Evolutionary conservation across 1,284 basidiomycete species (phyloP), one percentile per base, ranked within the genome.

Genomic region (Irpex sp.): DNA sequence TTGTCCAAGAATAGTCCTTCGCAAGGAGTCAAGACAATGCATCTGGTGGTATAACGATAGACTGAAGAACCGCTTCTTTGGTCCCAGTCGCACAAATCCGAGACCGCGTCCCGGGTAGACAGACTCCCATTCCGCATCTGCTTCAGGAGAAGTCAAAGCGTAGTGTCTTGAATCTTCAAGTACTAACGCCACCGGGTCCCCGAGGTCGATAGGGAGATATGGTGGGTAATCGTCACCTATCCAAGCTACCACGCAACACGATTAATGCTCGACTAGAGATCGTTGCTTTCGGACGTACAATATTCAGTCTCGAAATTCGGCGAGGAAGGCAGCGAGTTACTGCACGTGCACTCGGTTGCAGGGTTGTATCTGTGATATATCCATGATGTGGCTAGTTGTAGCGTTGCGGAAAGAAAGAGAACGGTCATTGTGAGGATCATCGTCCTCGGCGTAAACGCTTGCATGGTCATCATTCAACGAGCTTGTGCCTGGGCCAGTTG

Each of bases 1-100:
- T 60, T 47, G 50, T 43, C 67, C 68, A 37, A 71, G 66, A 50
- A 77, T 69, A 0, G 73, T 74, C 19, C 62, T 60, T 2, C 73
- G 72, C 31, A 77, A 65, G 4, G 68, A 65, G 58, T 76, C 71
- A 19, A 79, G 68, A 59, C 78, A 79, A 61, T 78, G 77, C 57
- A 77, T 65, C 66, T 79, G 72, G 68, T 80, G 78, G 57, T 71
- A 76, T 71, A 79, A 72, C 9, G 73, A 69, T 15, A 78, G 68
- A 31, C 71, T 71, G 64, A 72, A 71, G 64, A 70, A 68, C 31
- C 71, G 70, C 37, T 69, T 68, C 7, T 71, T 60, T 6, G 72
- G 72, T 5, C 76, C 75, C 26, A 76, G 66, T 33, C 68, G 72
- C 17, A 76, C 63, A 66, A 76, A 73, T 7, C 74, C 74, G 11